Base-by-base conservation (phyloP, 2,329 filamentous ascomycete species). In the Rugonectria rugulosa region DNA sequence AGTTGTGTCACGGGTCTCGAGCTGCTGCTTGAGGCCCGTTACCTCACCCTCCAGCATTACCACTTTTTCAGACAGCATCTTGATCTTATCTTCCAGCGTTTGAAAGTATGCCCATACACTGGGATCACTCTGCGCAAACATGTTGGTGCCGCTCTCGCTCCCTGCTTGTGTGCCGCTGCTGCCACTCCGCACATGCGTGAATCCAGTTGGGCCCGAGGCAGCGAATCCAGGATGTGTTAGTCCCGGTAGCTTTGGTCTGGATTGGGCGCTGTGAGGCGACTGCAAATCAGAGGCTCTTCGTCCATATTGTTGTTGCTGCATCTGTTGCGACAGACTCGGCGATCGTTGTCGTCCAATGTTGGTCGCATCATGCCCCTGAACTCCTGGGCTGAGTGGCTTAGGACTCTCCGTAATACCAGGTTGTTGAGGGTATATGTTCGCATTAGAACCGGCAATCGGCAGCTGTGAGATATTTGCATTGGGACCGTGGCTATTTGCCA, bases 381-480 rank as follows among this genome's bases (percentile, higher is more conserved):
- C 79, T 15, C 81, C 81, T n/a, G 89, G 89, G 57, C 88, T 92
- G 34, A 96, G 79, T 4, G 92, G 89, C 69, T 93, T 96, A 0
- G 92, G 92, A 62, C 91, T 96, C 73, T 97, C 92, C 3, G 90
- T 95, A 78, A 96, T 90, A 55, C 78, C 83, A 49, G 84, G 83
- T 61, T 92, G 87, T 61, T 92, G 87, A 8, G 86, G 83, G 70
- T 91, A 96, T 61, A 92, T 82, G 15, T 82, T 83, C 41, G 78
- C 77, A 55, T 77, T 79, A 40, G 76, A 76, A 36, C 76, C 74
- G 47, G 75, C 75, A 23, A 81, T 69, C 7, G 81, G 77, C 46
- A 80, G 64, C 12, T 80, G 81, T 3, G 80, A 79, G 27, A 81
- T 74, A 65, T 78, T 83, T 10, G 80, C 77, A 51, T 77, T 80